A percentile compares a stretch with the other conserved stretches of the same genome.
phyloP scores from a whole-genome alignment of 1,284 basidiomycete species.

The Puccinia novopanici region DNA sequence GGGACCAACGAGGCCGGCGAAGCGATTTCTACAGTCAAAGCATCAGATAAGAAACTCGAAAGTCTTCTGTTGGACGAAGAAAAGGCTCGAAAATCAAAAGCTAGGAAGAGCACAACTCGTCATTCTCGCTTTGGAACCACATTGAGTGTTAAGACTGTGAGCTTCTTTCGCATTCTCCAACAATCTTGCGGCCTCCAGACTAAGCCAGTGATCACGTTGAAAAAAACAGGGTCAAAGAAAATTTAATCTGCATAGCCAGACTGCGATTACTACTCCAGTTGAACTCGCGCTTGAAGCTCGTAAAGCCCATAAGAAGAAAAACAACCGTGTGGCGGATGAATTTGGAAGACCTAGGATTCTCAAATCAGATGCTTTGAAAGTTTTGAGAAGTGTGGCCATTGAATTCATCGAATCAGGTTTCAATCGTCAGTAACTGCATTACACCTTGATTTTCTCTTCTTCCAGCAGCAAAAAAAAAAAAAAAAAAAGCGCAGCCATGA shows the following conservation, averaged over 20 bases:
- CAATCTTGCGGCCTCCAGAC: not conserved
- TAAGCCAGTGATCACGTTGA: not conserved
- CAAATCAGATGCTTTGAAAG: constrained; percentile 68
- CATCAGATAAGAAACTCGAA: constrained; percentile 51
- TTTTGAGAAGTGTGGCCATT: constrained; percentile 70
- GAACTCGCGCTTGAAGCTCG: constrained; percentile 75
- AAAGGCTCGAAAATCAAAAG: constrained; percentile 65
- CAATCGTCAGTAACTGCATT: constrained; percentile 69
- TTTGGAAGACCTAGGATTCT: constrained; percentile 66
- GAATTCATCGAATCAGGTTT: constrained; percentile 78
- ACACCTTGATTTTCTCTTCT: constrained; percentile 40
- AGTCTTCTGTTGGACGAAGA: constrained; percentile 72
- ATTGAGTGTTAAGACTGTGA: constrained; percentile 68
- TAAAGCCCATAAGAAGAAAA: constrained; percentile 70
- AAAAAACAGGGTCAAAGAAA: constrained; percentile 59
- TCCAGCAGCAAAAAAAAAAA: too few relatives aligned
- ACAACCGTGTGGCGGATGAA: constrained; percentile 67
- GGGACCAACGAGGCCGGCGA: constrained; percentile 53
- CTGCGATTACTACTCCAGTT: constrained; percentile 73
- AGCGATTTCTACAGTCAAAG: constrained; percentile 37
- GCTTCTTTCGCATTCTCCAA: constrained; percentile 26
- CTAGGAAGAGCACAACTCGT: constrained; percentile 65
- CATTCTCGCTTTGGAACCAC: constrained; percentile 94
- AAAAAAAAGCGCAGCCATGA: too few relatives aligned
- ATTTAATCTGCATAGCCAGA: constrained; percentile 76